Evolutionary conservation across 2,329 filamentous ascomycete genomes (phyloP), one percentile per base, ranked within the genome.

Genomic region (Ceratocystiopsis minuta): DNA sequence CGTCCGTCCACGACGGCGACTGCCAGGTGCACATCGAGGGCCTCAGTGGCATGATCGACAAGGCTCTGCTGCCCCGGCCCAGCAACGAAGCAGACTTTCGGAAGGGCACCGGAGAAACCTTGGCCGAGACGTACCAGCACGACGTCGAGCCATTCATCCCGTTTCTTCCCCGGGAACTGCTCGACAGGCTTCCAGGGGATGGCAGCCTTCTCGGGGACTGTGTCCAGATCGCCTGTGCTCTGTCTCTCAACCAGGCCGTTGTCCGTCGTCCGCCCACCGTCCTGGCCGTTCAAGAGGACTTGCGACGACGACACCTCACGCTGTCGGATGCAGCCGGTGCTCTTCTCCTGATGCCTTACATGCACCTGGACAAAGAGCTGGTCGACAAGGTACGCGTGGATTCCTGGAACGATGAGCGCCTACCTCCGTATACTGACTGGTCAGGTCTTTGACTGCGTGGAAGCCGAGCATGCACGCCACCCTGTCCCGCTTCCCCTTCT

Each of bases 1-100:
- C 36, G 11, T 37, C 32, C 6, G 28, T 34, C 5, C 18, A 38
- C 3, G 40, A 33, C 10, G 40, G 31, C 16, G 35, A 32, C 17
- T 32, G 40, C 13, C 36, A 18, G 9, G 40, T 42, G 17, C 31
- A 34, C 11, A 32, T 38, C 15, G 40, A 42, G 17, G 34, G 36
- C 31, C 18, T 38, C 16, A 38, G 36, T n/a, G 40, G 40, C 31
- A 42, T 38, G 40, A 42, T 42, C 36, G 34, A 35, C 40, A 42
- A 42, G 31, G 16, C 40, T 1, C 32, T 42, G 31, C 36, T 38
- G 5, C 28, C 34, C 15, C 17, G 40, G 15, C 17, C 35, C 6
- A 20, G 20, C 20, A 20, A 4, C 20, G 4, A 4, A 4, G 4
- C 20, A 20, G 20, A 20, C 20, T 20, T 20, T 7, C 20, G n/a